These are phyloP conservation scores for Quambalaria eucalypti DNA, from an alignment of 1,284 basidiomycete genomes.

Conservation along the genomic window DNA sequence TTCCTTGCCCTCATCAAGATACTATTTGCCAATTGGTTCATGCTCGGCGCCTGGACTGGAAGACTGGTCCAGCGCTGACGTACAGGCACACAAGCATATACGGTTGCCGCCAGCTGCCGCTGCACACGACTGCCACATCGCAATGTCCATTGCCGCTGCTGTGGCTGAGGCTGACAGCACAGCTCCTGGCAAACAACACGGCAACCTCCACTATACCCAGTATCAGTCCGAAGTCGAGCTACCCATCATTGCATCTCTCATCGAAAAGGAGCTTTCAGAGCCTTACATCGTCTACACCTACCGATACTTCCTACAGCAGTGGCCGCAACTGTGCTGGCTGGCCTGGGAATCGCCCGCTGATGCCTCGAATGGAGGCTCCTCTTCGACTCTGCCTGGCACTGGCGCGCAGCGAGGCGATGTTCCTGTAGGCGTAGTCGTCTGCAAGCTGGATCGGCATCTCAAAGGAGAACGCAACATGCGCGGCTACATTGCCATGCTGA, in stretches of 20 bases:
- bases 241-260: constrained; percentile 31
- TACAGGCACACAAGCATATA: too few relatives aligned
- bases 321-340: constrained; percentile 88
- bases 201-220: constrained; percentile 33
- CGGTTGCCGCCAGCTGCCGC: too few relatives aligned
- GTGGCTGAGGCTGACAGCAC: too few relatives aligned
- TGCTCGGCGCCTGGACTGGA: too few relatives aligned
- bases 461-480: constrained; percentile 56
- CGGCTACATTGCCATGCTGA: constrained; percentile 95
- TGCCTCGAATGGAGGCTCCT: background rate
- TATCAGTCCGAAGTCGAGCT: constrained; percentile 61
- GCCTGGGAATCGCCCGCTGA: constrained; percentile 48
- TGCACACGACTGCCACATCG: too few relatives aligned
- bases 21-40: too few relatives aligned
- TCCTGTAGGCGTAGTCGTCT: constrained; percentile 70
- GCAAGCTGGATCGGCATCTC: constrained; percentile 79
- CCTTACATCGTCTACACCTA: constrained; percentile 91
- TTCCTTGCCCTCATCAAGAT: too few relatives aligned
- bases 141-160: too few relatives aligned
- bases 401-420: background rate
- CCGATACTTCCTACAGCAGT: constrained; percentile 61
- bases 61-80: too few relatives aligned
- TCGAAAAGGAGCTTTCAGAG: constrained; percentile 59
- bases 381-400: background rate
- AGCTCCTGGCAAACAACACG: too few relatives aligned